Evolutionary conservation across 495 filamentous ascomycete genomes (phyloP), one percentile per base, ranked within the genome.

Genomic region (Melanomma pulvis-pyrius): DNA sequence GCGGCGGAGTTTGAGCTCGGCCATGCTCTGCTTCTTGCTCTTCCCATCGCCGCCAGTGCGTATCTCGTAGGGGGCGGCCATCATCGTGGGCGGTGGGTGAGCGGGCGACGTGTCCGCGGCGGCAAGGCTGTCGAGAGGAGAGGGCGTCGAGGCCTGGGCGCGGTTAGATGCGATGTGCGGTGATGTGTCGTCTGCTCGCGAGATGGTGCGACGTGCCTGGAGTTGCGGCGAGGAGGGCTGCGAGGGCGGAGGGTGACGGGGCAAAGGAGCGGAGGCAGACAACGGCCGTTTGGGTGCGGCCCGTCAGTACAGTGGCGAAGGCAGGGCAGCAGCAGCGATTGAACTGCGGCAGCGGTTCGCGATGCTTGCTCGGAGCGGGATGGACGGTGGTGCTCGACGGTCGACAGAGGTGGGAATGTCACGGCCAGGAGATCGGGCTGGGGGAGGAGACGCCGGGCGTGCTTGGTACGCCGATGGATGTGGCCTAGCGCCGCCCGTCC

Each of bases 1-100:
- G 48, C 96, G 90, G 68, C 94, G 90, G 70, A 97, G 86, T 82
- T 98, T 98, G 60, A 98, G 86, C 79, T 98, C 94, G 53, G 94
- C 96, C 87, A 98, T 97, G 78, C 91, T 96, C 79, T 98, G 96
- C 83, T 97, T 97, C 85, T 96, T 97, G 82, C 92, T 96, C 84
- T 89, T 94, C 74, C 93, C 75, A 59, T 75, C 75, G 59, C 75
- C 76, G 60, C 74, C 74, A 21, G 71, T 67, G 59, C 77, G 74
- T 46, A 78, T 65, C 63, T 79, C 77, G 63, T 77, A 79, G 6
- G 77, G 77, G 32, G 75, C 63, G 30, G 77, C 71, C 76, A 78
- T 78, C 61, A 69, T 76, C 41, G 28, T 71, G 64, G 60, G 63
- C 46, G 59, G 34, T 34, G 54, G 24, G 17, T 30, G 22, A 46